Base-by-base conservation (phyloP, 257 asterid genomes). In the Haberlea rhodopensis region DNA sequence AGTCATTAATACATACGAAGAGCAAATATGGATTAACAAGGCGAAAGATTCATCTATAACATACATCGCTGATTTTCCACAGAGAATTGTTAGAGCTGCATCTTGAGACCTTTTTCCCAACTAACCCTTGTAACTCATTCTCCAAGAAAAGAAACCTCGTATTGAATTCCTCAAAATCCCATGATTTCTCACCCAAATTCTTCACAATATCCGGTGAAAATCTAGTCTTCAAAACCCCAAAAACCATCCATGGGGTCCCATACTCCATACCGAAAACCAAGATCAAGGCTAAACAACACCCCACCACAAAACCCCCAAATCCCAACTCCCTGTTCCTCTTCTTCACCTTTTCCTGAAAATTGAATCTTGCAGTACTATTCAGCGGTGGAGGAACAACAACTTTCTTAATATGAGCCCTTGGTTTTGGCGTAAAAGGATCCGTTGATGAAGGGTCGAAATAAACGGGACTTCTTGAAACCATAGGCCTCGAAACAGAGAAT, bases 61-160 rank as follows among this genome's bases (percentile, higher is more conserved):
- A n/a, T 57, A 91, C 98, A 95, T 82, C 87, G 61, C 22, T 75
- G 59, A 87, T 67, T 71, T 75, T 76, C 96, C 95, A 91, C 37
- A 20, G 65, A 62, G 95, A 85, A 75, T 72, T 83, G 31, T 22
- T 67, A 58, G 76, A 79, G 67, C 55, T 75, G 73, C 87, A 81
- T 71, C 62, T 79, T 16, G 82, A 60, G 10, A 74, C 67, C 68
- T 67, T 76, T 22, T 52, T 45, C 21, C 77, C 79, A 45, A 69
- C 75, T 4, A 68, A 57, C 22, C 65, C 59, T 21, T 71, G 72
- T 34, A 87, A 21, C 45, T 79, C 89, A 20, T 79, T 75, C 69
- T 77, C 82, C 78, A 91, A 81, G 81, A 87, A 84, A 28, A 16
- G 5, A n/a, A 83, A 62, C 60, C 66, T 85, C 19, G 69, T 81